Conservation (phyloP, 23 red algal species). For the Pyropia haitanensis region DNA sequence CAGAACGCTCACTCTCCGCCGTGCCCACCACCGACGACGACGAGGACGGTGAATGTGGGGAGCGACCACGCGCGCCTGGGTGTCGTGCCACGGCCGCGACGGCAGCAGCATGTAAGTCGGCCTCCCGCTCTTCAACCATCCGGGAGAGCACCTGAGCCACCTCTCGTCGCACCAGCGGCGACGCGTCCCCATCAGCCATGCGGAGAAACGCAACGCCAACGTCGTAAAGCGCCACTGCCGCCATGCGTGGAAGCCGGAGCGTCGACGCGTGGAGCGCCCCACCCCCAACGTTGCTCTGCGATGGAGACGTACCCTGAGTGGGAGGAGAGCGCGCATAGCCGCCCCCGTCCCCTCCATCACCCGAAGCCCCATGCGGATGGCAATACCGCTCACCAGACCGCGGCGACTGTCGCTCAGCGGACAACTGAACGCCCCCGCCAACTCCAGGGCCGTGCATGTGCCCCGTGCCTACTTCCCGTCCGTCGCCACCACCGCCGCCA, state of each 20-base stretch:
- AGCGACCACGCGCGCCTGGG: not conserved
- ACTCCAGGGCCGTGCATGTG: no score
- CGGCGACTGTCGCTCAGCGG: no score
- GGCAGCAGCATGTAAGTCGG: not conserved
- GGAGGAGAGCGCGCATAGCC: not conserved
- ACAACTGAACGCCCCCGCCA: no score
- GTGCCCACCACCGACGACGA: not conserved
- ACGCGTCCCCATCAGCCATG: constrained; percentile 5
- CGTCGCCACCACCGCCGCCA: no score
- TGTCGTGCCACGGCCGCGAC: not conserved
- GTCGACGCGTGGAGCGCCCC: not conserved
- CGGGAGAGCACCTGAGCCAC: not conserved
- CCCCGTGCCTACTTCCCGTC: no score
- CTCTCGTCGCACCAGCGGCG: constrained; percentile 1
- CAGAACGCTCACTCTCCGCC: not conserved
- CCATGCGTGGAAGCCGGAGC: not conserved
- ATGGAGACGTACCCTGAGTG: not conserved
- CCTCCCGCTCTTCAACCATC: not conserved
- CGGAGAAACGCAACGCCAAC: not conserved
- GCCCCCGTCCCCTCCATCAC: not conserved
- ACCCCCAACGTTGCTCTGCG: not conserved
- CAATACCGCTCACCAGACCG: no score
- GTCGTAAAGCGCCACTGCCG: not conserved
- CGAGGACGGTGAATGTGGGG: not conserved
- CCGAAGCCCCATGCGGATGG: not conserved